A percentile compares a stretch with the other conserved stretches of the same genome.
Conservation (phyloP, 1,139 yeast species). For the Candida buenavistaensis region DNA sequence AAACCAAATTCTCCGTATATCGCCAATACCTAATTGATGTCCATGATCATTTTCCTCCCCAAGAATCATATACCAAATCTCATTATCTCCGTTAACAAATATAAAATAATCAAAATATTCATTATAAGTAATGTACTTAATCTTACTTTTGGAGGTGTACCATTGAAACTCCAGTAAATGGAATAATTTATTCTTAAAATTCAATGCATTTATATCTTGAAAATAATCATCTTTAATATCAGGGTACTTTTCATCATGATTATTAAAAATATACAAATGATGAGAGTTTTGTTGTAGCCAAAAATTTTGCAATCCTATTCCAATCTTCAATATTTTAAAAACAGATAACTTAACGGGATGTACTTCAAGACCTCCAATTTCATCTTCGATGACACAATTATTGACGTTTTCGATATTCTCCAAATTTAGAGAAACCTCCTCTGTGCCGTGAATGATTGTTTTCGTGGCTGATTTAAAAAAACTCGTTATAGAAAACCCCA, state of each 20-base stretch:
- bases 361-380: constrained; percentile 25
- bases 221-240: constrained; percentile 18
- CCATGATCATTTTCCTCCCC: constrained; percentile 17
- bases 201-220: constrained; percentile 37
- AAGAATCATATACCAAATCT: constrained; percentile 31
- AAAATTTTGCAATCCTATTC: constrained; percentile 30
- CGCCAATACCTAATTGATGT: constrained; percentile 14
- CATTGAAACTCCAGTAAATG: constrained; percentile 30
- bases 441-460: constrained; percentile 29
- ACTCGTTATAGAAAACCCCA: constrained; percentile 28
- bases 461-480: constrained; percentile 39
- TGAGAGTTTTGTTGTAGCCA: constrained; percentile 46
- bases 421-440: constrained; percentile 23
- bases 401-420: constrained; percentile 42
- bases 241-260: constrained; percentile 17
- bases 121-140: constrained; percentile 28
- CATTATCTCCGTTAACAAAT: constrained; percentile 28
- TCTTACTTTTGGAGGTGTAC: constrained; percentile 24
- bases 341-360: constrained; percentile 32
- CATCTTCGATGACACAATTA: constrained; percentile 33
- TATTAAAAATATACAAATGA: constrained; percentile 33
- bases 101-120: constrained; percentile 29
- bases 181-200: constrained; percentile 31
- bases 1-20: constrained; percentile 16
- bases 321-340: constrained; percentile 36